Evolutionary conservation across 306 rosid species (phyloP).

Genomic region (Mucuna pruriens): DNA sequence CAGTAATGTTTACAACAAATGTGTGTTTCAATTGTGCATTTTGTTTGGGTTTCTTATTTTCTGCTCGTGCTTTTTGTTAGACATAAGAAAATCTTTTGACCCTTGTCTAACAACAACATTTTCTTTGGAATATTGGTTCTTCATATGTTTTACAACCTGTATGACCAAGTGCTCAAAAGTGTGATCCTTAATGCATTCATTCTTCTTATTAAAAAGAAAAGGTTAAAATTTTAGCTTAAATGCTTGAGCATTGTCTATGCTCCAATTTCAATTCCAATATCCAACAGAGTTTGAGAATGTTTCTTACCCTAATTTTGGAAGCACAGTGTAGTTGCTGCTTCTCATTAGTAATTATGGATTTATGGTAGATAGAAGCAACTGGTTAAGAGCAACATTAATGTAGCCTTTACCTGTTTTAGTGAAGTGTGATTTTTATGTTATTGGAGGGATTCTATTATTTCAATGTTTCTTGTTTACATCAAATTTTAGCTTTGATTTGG

Average conservation of each 20-base stretch:
- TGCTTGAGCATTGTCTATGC: background rate
- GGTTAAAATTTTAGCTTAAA: background rate
- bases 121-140: background rate
- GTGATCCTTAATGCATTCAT: background rate
- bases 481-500: constrained; percentile 12
- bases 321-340: background rate
- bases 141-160: background rate
- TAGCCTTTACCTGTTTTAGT: background rate
- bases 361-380: background rate
- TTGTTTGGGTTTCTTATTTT: background rate
- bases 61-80: background rate
- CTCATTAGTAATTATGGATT: background rate
- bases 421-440: background rate
- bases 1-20: background rate
- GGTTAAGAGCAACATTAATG: background rate
- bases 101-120: background rate
- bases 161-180: background rate
- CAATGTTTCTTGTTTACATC: constrained; percentile 15
- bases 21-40: background rate
- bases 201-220: background rate
- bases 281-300: background rate
- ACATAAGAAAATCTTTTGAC: no score
- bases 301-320: background rate
- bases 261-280: background rate
- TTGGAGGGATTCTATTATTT: constrained; percentile 13